phyloP scores from a whole-genome alignment of 495 filamentous ascomycete genomes.

The Parathielavia hyrcaniae region DNA sequence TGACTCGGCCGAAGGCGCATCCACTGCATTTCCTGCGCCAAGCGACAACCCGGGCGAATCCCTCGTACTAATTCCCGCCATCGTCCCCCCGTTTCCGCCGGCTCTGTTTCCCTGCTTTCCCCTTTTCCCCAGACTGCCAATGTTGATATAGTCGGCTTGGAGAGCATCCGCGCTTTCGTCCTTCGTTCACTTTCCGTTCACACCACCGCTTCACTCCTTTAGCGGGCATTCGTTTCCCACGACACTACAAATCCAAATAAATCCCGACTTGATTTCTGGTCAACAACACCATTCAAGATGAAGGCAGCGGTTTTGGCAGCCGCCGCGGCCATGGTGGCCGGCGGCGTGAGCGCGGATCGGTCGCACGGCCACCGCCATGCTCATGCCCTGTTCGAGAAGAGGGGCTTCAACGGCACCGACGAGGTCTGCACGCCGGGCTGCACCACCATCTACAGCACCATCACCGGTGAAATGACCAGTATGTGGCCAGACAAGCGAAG shows the following conservation, averaged over 20 bases:
- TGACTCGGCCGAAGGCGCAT: slow-evolving; percentile 19
- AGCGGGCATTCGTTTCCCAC: slow-evolving; percentile 76
- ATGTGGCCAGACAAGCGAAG: slow-evolving; percentile 28
- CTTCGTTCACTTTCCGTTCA: slow-evolving; percentile 41
- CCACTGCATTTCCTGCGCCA: slow-evolving; percentile 21
- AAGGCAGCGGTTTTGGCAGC: slow-evolving; percentile 60
- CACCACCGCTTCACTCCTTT: slow-evolving; percentile 94
- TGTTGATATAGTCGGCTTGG: slow-evolving; percentile 45
- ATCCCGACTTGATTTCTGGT: slow-evolving; percentile 10
- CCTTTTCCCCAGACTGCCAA: slow-evolving; percentile 40
- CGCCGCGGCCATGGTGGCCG: slow-evolving; percentile 59
- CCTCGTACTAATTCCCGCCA: slow-evolving; percentile 26
- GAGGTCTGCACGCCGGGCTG: slow-evolving; percentile 54
- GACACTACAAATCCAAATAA: slow-evolving; percentile 26
- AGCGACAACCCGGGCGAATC: slow-evolving; percentile 21
- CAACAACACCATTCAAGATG: slow-evolving; percentile 43
- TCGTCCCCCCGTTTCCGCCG: slow-evolving; percentile 18
- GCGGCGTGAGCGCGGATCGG: slow-evolving; percentile 46
- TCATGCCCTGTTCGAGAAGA: slow-evolving; percentile 55
- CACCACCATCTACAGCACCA: slow-evolving; percentile 57
- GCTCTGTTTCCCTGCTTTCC: slow-evolving; percentile 29
- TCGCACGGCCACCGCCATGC: slow-evolving; percentile 51
- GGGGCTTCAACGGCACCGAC: slow-evolving; percentile 34
- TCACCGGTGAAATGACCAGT: slow-evolving; percentile 56
- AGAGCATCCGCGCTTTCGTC: slow-evolving; percentile 49